phyloP scores from a whole-genome alignment of 345 rosid species.

The Combretum micranthum region DNA sequence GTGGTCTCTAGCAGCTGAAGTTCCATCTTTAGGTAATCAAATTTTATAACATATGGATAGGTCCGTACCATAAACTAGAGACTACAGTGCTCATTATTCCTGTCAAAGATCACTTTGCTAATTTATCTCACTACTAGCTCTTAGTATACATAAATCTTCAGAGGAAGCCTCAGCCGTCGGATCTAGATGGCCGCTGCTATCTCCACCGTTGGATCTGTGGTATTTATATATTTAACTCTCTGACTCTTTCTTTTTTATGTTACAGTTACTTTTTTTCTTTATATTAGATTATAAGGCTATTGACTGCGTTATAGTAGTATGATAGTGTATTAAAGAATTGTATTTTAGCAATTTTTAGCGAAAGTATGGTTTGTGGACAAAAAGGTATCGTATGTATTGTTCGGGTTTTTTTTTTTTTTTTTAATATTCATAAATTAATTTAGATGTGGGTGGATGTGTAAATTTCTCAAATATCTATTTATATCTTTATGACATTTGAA shows the following conservation, averaged over 20 bases:
- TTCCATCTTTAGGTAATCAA: not conserved
- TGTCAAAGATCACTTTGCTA: not conserved
- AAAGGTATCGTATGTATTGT: too few species aligned
- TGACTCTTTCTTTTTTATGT: not conserved
- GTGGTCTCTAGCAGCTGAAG: not conserved
- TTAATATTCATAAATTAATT: too few species aligned
- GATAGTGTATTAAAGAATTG: too few species aligned
- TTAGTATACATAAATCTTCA: not conserved
- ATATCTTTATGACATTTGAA: too few species aligned
- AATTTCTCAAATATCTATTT: too few species aligned
- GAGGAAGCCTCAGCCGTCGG: not conserved
- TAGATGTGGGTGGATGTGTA: too few species aligned
- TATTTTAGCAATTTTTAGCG: too few species aligned
- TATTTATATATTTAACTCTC: conserved; percentile 12
- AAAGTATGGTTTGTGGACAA: too few species aligned
- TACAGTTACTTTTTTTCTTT: too few species aligned
- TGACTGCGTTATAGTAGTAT: too few species aligned
- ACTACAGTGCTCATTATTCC: not conserved
- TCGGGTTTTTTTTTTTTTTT: too few species aligned
- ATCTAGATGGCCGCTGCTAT: conserved; percentile 67
- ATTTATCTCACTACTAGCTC: not conserved
- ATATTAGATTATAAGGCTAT: too few species aligned
- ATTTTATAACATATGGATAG: not conserved
- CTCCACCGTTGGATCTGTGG: conserved; percentile 76
- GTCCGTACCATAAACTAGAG: not conserved